Evolutionary conservation across 331 rosid species (phyloP).

Genomic region (Dryas integrifolia): DNA sequence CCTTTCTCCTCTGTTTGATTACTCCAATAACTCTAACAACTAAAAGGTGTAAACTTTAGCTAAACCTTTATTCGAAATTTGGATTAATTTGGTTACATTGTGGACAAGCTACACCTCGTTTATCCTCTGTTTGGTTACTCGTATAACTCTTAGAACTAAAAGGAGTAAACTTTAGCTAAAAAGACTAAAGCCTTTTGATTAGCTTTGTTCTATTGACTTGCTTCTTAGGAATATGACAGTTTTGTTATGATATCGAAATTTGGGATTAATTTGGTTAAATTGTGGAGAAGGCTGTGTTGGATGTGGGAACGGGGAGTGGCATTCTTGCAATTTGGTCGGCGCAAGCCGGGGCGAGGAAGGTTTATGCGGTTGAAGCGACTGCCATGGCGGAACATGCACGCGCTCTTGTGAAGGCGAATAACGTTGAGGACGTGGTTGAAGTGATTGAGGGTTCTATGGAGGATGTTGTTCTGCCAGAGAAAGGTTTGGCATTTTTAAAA

Average conservation of each 20-base stretch:
- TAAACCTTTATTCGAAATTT: no score
- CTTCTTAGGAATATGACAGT: background rate
- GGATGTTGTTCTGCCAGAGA: constrained; percentile 87
- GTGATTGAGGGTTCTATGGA: constrained; percentile 92
- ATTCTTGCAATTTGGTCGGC: constrained; percentile 99
- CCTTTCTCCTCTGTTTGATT: background rate
- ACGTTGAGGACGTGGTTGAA: constrained; percentile 65
- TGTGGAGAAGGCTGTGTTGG: constrained; percentile 79
- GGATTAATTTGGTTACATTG: no score
- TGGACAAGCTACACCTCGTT: background rate
- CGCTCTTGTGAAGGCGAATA: constrained; percentile 69
- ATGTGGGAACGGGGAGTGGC: constrained; percentile 98
- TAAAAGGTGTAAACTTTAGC: background rate
- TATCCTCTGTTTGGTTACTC: background rate
- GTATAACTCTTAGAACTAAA: background rate
- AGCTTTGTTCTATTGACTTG: background rate
- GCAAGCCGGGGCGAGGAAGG: constrained; percentile 97
- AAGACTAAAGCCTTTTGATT: background rate
- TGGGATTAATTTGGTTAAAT: constrained; percentile 30
- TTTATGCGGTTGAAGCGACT: constrained; percentile 96
- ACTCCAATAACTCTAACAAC: background rate
- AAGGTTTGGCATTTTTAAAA: constrained; percentile 49
- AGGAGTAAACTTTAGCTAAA: background rate
- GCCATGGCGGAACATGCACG: constrained; percentile 94
- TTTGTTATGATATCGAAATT: constrained; percentile 7